phyloP scores from a whole-genome alignment of 805 yeast genomes.

The Spathaspora girioi region DNA sequence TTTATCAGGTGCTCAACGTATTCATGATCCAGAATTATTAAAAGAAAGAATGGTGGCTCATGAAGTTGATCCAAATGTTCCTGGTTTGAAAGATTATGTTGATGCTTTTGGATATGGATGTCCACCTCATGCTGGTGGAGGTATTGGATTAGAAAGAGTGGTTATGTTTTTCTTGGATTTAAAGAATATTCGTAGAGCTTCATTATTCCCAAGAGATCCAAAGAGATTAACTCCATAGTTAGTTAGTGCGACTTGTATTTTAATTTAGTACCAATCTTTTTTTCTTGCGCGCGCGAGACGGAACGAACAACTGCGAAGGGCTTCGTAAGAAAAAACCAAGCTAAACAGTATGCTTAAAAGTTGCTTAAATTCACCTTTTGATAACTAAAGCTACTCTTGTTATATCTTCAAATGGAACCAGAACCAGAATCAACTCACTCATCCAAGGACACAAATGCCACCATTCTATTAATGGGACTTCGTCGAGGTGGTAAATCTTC shows the following conservation, averaged over 20 bases:
- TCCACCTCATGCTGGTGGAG: conserved; percentile 99
- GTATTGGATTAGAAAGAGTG: conserved; percentile 98
- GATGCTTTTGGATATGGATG: conserved; percentile 94
- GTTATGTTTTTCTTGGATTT: conserved; percentile 96
- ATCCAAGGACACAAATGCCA: conserved; percentile 63
- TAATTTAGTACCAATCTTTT: not conserved
- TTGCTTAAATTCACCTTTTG: too few species aligned
- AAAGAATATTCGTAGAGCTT: conserved; percentile 98
- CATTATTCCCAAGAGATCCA: conserved; percentile 98
- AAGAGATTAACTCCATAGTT: conserved; percentile 79
- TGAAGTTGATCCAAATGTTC: conserved; percentile 74
- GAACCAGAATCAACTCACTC: conserved; percentile 8
- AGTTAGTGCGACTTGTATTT: not conserved
- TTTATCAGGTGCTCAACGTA: conserved; percentile 98
- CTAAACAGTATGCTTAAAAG: too few species aligned
- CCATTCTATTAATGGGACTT: conserved; percentile 82
- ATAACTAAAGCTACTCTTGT: too few species aligned
- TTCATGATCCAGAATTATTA: conserved; percentile 86
- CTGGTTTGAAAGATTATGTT: conserved; percentile 86
- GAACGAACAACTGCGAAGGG: too few species aligned
- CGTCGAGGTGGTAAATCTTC: conserved; percentile 92
- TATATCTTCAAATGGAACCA: too few species aligned
- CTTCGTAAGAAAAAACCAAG: too few species aligned
- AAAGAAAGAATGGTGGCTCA: conserved; percentile 77
- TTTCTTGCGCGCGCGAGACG: not conserved